These are phyloP conservation scores for Lathyrus sativus DNA, from an alignment of 306 rosid genomes.

Conservation along the genomic window DNA sequence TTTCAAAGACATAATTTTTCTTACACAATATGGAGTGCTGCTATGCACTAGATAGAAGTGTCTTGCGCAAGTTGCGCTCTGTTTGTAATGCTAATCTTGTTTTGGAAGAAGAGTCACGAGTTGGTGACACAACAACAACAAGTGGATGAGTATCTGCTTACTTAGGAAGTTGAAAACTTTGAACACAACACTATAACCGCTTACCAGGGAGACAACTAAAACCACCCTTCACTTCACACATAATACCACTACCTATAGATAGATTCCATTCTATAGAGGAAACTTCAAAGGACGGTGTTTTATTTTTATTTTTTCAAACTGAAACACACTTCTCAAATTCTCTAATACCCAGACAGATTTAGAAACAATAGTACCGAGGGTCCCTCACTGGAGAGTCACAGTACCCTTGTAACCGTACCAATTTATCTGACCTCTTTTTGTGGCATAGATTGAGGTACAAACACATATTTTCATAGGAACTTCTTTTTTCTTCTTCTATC, in stretches of 20 bases:
- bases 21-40: not conserved
- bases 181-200: slow-evolving; percentile 46
- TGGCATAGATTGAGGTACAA: slow-evolving; percentile 18
- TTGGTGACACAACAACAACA: slow-evolving; percentile 42
- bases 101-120: slow-evolving; percentile 20
- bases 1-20: not conserved
- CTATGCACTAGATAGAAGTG: not conserved
- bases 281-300: not conserved
- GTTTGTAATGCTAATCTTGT: slow-evolving; percentile 7
- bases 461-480: not conserved
- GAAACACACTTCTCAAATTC: not conserved
- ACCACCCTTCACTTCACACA: slow-evolving; percentile 7
- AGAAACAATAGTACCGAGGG: not conserved
- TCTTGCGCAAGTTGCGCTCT: slow-evolving; percentile 25
- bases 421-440: slow-evolving; percentile 20
- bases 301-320: not conserved
- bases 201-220: slow-evolving; percentile 42
- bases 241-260: not conserved
- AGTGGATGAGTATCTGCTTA: slow-evolving; percentile 41
- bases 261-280: not conserved
- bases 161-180: slow-evolving; percentile 55
- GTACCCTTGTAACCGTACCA: slow-evolving; percentile 10
- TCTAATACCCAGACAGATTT: not conserved
- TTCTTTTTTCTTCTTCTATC: not conserved
- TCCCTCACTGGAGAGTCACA: slow-evolving; percentile 6